Evolutionary conservation across 2,329 filamentous ascomycete species (phyloP).

Genomic region (Huntiella moniliformis): DNA sequence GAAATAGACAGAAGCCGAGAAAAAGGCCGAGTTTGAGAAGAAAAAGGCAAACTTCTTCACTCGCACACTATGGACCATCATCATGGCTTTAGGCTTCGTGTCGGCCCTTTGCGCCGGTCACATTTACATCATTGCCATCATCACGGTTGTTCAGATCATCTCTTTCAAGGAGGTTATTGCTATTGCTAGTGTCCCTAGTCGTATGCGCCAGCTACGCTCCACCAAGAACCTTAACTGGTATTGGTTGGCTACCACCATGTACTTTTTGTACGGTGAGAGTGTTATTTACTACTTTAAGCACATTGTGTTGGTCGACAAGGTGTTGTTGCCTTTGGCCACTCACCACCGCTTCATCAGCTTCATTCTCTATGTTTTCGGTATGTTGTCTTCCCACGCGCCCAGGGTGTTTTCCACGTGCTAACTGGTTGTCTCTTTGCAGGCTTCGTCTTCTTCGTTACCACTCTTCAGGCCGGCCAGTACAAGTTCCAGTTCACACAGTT

Average conservation of each 20-base stretch:
- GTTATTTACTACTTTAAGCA: constrained; percentile 99
- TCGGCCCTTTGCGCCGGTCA: constrained; percentile 83
- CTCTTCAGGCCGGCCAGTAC: constrained; percentile 88
- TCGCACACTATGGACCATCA: constrained; percentile 89
- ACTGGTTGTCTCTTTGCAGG: constrained; percentile 34
- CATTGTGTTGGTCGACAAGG: constrained; percentile 83
- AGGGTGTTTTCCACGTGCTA: background rate
- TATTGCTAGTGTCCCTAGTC: constrained; percentile 85
- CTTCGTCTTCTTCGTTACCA: constrained; percentile 94
- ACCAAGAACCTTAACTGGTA: constrained; percentile 99
- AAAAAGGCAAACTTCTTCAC: constrained; percentile 98
- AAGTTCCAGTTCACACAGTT: constrained; percentile 98
- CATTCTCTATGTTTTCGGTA: constrained; percentile 91
- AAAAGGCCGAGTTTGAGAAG: constrained; percentile 64
- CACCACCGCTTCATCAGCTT: constrained; percentile 99
- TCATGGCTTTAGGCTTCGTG: constrained; percentile 94
- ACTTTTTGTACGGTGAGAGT: constrained; percentile 95
- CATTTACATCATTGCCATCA: constrained; percentile 87
- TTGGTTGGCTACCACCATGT: constrained; percentile 97
- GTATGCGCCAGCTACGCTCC: constrained; percentile 74
- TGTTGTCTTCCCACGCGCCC: constrained; percentile 16
- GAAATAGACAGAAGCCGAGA: constrained; percentile 3
- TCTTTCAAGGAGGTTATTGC: constrained; percentile 99
- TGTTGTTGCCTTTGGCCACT: constrained; percentile 80
- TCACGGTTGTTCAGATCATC: constrained; percentile 85